phyloP scores from a whole-genome alignment of 2,329 filamentous ascomycete genomes.

The Neurospora sp. region DNA sequence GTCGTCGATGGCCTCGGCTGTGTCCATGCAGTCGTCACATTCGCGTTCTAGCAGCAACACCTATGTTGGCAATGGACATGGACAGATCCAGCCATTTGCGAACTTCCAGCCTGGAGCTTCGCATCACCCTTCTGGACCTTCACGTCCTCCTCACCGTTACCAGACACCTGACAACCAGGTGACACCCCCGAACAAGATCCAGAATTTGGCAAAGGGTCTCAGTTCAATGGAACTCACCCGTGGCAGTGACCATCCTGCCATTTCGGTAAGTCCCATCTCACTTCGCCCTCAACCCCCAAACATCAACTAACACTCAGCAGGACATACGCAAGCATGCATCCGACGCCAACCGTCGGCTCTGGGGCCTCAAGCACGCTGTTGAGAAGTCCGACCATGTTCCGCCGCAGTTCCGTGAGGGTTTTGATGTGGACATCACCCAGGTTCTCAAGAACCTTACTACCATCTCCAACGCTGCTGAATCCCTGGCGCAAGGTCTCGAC shows the following conservation, averaged over 20 bases:
- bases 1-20: neutral
- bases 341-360: constrained; percentile 6
- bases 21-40: neutral
- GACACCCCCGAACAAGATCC: neutral
- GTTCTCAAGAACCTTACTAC: neutral
- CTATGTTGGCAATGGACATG: neutral
- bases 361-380: constrained; percentile 7
- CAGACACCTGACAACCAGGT: neutral
- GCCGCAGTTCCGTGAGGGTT: no score
- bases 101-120: neutral
- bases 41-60: neutral
- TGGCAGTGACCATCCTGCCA: neutral
- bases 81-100: neutral
- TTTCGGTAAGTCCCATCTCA: neutral
- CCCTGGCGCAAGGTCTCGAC: neutral
- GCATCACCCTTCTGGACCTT: neutral
- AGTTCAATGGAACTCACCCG: neutral
- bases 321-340: constrained; percentile 1
- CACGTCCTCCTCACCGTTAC: neutral
- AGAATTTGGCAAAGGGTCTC: accelerated
- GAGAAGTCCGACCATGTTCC: no score
- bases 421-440: constrained; percentile 8
- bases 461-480: neutral
- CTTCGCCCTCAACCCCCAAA: neutral
- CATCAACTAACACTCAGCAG: constrained; percentile 1